These are phyloP conservation scores for Cladophialophora yegresii DNA, from an alignment of 2,329 filamentous ascomycete genomes.

Conservation along the genomic window DNA sequence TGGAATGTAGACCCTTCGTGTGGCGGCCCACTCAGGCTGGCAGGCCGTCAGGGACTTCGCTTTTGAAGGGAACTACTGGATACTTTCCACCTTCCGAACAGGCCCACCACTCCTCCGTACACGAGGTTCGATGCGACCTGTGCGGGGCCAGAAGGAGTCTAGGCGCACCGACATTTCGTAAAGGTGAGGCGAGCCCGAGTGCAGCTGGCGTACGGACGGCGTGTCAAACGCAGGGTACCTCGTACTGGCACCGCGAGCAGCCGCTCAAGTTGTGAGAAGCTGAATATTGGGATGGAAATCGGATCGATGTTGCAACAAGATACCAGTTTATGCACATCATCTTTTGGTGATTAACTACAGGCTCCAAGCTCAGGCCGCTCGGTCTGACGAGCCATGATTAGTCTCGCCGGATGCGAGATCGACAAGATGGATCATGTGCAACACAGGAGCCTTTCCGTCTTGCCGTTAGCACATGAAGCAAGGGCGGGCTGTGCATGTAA, in stretches of 20 bases:
- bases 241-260: background rate
- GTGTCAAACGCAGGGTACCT: background rate
- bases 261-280: background rate
- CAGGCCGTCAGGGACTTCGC: background rate
- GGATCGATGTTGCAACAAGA: conserved; percentile 6
- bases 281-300: background rate
- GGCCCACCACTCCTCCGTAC: background rate
- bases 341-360: background rate
- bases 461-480: conserved; percentile 13
- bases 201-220: background rate
- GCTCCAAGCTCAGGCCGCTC: background rate
- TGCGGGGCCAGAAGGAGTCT: conserved; percentile 5
- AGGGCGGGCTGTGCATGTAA: conserved; percentile 20
- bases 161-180: conserved; percentile 13
- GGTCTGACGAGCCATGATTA: conserved; percentile 13
- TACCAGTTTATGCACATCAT: conserved; percentile 18
- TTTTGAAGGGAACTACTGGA: background rate
- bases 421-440: conserved; percentile 27
- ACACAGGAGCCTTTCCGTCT: conserved; percentile 12
- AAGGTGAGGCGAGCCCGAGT: conserved; percentile 26
- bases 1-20: background rate
- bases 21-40: conserved; percentile 12
- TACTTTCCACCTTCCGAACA: background rate
- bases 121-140: conserved; percentile 2
- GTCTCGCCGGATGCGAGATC: conserved; percentile 22